Base-by-base conservation (phyloP, 2,329 filamentous ascomycete species). In the Colletotrichum sidae region DNA sequence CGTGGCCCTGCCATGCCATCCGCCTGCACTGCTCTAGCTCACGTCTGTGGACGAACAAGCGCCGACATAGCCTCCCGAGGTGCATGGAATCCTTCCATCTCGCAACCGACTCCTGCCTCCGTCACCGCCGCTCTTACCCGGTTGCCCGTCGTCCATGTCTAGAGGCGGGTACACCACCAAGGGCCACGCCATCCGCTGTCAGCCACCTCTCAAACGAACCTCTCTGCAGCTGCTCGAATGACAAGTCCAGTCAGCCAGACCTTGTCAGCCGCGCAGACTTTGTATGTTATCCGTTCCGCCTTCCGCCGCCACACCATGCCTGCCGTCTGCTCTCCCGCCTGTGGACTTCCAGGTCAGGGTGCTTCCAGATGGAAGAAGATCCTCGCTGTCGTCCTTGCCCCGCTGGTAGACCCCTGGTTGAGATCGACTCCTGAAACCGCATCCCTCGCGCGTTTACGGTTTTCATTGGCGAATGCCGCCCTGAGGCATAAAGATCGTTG, bases 391-490 rank as follows among this genome's bases (percentile, higher is more conserved):
- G 61, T 51, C 61, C 57, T 60, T 57, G 61, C 55, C 65, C 52
- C 65, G 60, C 65, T 45, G 45, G 53, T 62, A 56, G 50, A 55
- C 49, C 61, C 65, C 63, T 66, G 63, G 54, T 42, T 46, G n/a
- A 66, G 65, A 69, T 69, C 54, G 61, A 68, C 67, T 68, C 45
- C 65, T 69, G 67, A 69, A 69, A 69, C 67, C 12, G 53, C 65
- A 65, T 17, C 55, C 53, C 59, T 60, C 67, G 59, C 37, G 60
- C 54, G 53, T 39, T 51, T 60, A 60, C 38, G 51, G 38, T 50
- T 42, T 44, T 51, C 55, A 67, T 64, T 67, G 64, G 60, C 55
- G 44, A 38, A 67, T 60, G 50, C 60, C 45, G 44, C 60, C 54
- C 35, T 67, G 64, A 65, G 64, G 64, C 64, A 67, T 67, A 67